These are phyloP conservation scores for Neotropicomus parvogracilis DNA, from an alignment of 1,284 basidiomycete species.

Conservation along the genomic window DNA sequence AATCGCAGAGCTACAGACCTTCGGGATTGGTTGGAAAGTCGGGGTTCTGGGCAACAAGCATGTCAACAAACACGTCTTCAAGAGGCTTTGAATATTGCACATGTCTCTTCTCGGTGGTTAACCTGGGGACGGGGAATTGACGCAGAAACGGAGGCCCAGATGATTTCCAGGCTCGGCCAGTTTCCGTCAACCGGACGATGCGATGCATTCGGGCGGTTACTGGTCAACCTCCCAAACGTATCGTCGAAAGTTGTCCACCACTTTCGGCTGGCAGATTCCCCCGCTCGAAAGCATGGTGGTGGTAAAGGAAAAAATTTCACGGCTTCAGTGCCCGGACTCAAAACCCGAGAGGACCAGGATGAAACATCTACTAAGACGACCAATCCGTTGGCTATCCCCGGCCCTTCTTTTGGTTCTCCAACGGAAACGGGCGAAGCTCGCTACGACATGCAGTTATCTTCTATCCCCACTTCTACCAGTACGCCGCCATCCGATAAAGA, in stretches of 20 bases:
- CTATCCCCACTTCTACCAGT: neutral
- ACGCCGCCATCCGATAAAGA: neutral
- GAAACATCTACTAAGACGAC: neutral
- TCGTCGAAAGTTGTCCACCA: neutral
- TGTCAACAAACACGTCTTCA: accelerated
- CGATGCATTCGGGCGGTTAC: conserved; percentile 8
- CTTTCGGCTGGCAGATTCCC: neutral
- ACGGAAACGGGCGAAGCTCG: neutral
- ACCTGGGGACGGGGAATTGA: neutral
- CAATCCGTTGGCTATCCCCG: neutral
- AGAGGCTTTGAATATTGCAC: neutral
- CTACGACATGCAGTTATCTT: conserved; percentile 1
- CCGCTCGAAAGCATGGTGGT: neutral
- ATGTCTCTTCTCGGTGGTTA: neutral
- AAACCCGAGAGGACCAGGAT: neutral
- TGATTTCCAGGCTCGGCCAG: neutral
- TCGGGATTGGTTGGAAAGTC: neutral
- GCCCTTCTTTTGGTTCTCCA: neutral
- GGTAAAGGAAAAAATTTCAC: too few relatives aligned
- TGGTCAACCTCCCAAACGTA: conserved; percentile 5
- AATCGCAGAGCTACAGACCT: neutral
- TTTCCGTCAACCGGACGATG: conserved; percentile 4
- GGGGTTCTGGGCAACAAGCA: neutral
- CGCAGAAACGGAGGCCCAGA: neutral
- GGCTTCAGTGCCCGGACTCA: neutral